Evolutionary conservation across 768 basidiomycete genomes (phyloP), one percentile per base, ranked within the genome.

Genomic region (Mycena indigotica): DNA sequence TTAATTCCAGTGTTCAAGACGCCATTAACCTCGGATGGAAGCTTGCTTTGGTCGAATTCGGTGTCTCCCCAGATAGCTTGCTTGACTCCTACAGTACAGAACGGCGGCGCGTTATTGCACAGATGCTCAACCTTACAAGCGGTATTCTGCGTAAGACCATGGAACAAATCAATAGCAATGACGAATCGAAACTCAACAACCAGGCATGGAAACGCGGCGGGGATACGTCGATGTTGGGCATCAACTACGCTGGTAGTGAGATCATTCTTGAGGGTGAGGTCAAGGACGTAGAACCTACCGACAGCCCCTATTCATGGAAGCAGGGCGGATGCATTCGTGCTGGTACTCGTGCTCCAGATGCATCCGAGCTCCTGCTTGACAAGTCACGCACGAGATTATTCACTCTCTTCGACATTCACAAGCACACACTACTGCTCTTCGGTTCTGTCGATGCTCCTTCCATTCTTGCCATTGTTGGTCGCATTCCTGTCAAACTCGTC

Each of bases 11-110:
- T 29, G 61, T 75, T 8, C 75, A 77, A 55, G 75, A 78, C 60
- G 60, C 70, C 23, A 75, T 72, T 59, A 80, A 81, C 56, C 63
- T 81, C 1, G 71, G 67, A 0, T 80, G 77, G 80, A 81, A 81
- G 58, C 60, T 81, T 5, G 68, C 78, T 3, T 68, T 79, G 1
- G 79, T 77, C 4, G 50, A 68, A 28, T 75, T 73, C 48, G 70
- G 72, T 3, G 56, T 72, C 30, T 69, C 79, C 3, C 63, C 71
- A 2, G 55, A 51, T 0, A 57, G 70, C 10, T 68, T 82, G 17
- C 74, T 82, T 3, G 67, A 74, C 24, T 69, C 74, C 0, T 82
- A 80, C 52, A 67, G 66, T 17, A 35, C 65, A 12, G 81, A 81
- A 58, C 77, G 81, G 19, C 64, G 80, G 25, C 78, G 75, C 0